These are phyloP conservation scores for Carex kokanica DNA, from an alignment of 176 grass and related monocot species.

Conservation along the genomic window DNA sequence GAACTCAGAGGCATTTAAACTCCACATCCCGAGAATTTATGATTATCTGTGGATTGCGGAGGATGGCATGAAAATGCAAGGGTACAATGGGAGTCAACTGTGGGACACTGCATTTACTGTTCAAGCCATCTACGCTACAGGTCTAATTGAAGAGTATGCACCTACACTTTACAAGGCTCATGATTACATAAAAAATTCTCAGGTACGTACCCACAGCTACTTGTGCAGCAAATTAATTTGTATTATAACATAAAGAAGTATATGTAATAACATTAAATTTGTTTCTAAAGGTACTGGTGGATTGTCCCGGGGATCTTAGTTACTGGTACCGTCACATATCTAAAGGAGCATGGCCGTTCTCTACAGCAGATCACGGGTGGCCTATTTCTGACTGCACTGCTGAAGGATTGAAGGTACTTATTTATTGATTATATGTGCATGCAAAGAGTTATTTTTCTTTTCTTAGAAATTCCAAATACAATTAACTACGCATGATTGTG, in stretches of 20 bases:
- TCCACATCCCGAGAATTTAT: slow-evolving; percentile 58
- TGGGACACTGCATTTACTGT: slow-evolving; percentile 78
- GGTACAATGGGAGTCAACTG: slow-evolving; percentile 64
- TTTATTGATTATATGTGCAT: not conserved
- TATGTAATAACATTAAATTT: not conserved
- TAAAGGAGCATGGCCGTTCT: slow-evolving; percentile 98
- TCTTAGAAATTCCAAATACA: not conserved
- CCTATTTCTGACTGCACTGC: slow-evolving; percentile 94
- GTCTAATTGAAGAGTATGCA: slow-evolving; percentile 48
- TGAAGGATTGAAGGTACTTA: slow-evolving; percentile 77
- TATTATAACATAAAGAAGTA: slow-evolving; percentile 12
- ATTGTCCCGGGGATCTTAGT: slow-evolving; percentile 76
- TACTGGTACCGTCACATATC: slow-evolving; percentile 92
- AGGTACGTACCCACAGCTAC: not conserved
- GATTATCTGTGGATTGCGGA: slow-evolving; percentile 80
- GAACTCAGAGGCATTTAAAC: slow-evolving; percentile 63
- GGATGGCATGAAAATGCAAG: slow-evolving; percentile 88
- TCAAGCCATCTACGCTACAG: slow-evolving; percentile 62
- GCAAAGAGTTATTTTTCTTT: not conserved
- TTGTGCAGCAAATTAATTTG: not conserved
- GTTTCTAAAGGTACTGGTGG: slow-evolving; percentile 55
- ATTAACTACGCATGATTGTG: not conserved
- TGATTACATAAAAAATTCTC: slow-evolving; percentile 47
- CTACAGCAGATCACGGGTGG: slow-evolving; percentile 84
- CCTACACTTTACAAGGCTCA: slow-evolving; percentile 45